phyloP scores from a whole-genome alignment of 2,329 filamentous ascomycete species.

The Phialocephala subalpina region DNA sequence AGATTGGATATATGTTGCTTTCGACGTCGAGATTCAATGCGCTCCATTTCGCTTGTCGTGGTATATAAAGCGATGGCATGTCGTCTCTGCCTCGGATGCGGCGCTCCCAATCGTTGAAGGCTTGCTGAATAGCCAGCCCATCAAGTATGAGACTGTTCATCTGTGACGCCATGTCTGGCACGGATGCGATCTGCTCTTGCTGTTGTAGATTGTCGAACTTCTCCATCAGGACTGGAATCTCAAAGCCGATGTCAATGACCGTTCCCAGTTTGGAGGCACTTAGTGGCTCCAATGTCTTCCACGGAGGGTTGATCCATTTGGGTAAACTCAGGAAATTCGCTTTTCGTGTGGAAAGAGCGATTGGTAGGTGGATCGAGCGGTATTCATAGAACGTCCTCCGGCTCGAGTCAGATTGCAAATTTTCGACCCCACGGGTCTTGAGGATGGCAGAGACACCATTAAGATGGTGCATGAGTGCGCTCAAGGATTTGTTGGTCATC shows the following conservation, averaged over 20 bases:
- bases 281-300: slow-evolving; percentile 22
- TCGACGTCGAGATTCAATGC: neutral
- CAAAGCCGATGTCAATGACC: slow-evolving; percentile 15
- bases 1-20: slow-evolving; percentile 11
- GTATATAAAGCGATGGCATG: slow-evolving; percentile 4
- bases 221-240: slow-evolving; percentile 25
- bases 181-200: neutral
- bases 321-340: slow-evolving; percentile 16
- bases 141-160: neutral
- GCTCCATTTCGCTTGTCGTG: slow-evolving; percentile 2
- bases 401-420: slow-evolving; percentile 17
- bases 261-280: slow-evolving; percentile 16
- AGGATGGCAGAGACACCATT: slow-evolving; percentile 26
- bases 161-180: neutral
- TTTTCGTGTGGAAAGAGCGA: slow-evolving; percentile 17
- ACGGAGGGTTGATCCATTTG: slow-evolving; percentile 25
- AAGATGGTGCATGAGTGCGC: slow-evolving; percentile 15
- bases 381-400: slow-evolving; percentile 28
- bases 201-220: slow-evolving; percentile 17
- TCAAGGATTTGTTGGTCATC: slow-evolving; percentile 19
- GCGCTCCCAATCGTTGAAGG: slow-evolving; percentile 17
- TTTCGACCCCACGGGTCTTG: slow-evolving; percentile 17
- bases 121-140: slow-evolving; percentile 2
- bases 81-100: neutral
- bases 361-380: slow-evolving; percentile 18